Evolutionary conservation across 164 flowering plant genomes (phyloP).

Genomic region (Vitis rotundifolia): DNA sequence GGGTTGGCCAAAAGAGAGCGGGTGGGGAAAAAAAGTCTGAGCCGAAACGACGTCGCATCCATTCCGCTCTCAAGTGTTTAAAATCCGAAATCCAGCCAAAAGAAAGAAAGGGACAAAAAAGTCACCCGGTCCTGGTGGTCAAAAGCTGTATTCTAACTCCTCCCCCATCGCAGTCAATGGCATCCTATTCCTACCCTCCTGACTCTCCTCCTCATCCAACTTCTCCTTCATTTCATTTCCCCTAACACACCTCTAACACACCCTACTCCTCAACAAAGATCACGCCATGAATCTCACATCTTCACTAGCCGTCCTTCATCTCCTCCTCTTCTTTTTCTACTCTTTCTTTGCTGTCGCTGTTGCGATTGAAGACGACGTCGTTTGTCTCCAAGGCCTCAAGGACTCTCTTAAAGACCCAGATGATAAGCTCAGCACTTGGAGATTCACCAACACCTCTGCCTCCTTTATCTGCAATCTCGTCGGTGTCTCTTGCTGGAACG

Average conservation of each 20-base stretch:
- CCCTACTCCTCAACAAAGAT: not conserved
- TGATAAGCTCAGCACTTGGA: constrained; percentile 14
- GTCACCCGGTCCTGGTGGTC: not conserved
- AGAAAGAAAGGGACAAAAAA: not conserved
- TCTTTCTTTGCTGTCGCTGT: not conserved
- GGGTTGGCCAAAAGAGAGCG: too few species aligned
- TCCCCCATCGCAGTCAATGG: constrained; percentile 1
- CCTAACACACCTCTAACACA: too few species aligned
- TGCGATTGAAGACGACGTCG: constrained; percentile 30
- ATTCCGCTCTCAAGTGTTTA: too few species aligned
- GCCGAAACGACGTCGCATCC: too few species aligned
- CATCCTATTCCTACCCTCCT: not conserved
- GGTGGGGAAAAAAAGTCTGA: too few species aligned
- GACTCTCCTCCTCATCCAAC: too few species aligned
- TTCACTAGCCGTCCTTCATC: not conserved
- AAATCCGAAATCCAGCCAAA: not conserved
- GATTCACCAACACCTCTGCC: constrained; percentile 15
- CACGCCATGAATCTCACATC: not conserved
- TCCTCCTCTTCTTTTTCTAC: not conserved
- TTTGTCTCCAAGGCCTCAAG: constrained; percentile 24
- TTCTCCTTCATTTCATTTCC: too few species aligned
- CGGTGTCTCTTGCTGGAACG: constrained; percentile 36
- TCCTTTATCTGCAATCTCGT: constrained; percentile 23
- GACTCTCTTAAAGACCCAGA: constrained; percentile 20
- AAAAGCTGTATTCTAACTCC: constrained; percentile 3